phyloP scores from a whole-genome alignment of 495 filamentous ascomycete species.

The Neohortaea acidophila region DNA sequence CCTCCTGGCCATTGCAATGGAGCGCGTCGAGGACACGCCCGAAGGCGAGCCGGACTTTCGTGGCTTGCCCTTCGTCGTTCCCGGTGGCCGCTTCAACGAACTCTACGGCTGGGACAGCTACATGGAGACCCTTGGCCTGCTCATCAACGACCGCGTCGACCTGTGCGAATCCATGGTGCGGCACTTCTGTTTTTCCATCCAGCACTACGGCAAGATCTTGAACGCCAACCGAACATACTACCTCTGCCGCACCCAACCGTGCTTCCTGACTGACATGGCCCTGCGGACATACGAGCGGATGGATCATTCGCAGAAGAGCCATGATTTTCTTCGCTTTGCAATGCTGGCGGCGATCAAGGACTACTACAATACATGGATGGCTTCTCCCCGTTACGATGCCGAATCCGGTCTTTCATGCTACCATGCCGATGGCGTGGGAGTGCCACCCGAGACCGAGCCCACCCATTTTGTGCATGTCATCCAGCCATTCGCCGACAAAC shows the following conservation, averaged over 20 bases:
- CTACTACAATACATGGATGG: constrained; percentile 82
- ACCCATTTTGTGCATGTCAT: constrained; percentile 78
- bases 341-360: constrained; percentile 92
- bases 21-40: constrained; percentile 43
- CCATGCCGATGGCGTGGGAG: constrained; percentile 72
- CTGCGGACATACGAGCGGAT: constrained; percentile 79
- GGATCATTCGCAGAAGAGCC: constrained; percentile 48
- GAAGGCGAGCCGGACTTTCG: constrained; percentile 50
- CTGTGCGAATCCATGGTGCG: constrained; percentile 83
- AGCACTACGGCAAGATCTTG: constrained; percentile 94
- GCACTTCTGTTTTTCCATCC: constrained; percentile 95
- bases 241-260: constrained; percentile 80
- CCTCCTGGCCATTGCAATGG: constrained; percentile 78
- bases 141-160: constrained; percentile 65
- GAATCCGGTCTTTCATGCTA: constrained; percentile 78
- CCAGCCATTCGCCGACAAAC: constrained; percentile 69
- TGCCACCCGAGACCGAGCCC: constrained; percentile 88
- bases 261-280: constrained; percentile 95
- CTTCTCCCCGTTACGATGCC: constrained; percentile 61
- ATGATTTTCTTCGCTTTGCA: constrained; percentile 62
- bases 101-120: constrained; percentile 96
- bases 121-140: constrained; percentile 79
- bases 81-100: constrained; percentile 93
- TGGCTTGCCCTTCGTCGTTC: constrained; percentile 91
- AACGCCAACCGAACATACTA: constrained; percentile 97